phyloP scores from a whole-genome alignment of 352 stramenopile genomes.

The Phytophthora ohioensis region DNA sequence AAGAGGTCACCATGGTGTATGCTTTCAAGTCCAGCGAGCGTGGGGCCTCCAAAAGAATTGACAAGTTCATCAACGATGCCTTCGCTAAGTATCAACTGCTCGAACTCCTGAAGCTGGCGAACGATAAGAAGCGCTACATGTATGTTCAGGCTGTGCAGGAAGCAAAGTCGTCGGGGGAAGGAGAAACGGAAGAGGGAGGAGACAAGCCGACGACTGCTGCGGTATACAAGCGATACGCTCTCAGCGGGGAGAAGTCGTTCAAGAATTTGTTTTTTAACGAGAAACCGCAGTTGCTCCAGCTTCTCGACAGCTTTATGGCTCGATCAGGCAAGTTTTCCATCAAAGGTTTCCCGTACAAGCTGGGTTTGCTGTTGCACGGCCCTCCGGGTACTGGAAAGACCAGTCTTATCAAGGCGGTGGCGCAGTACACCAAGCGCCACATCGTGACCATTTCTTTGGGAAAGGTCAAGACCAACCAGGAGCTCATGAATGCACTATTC shows the following conservation, averaged over 20 bases:
- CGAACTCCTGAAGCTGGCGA: conserved; percentile 42
- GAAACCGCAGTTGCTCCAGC: conserved; percentile 70
- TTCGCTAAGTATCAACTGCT: conserved; percentile 50
- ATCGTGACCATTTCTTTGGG: conserved; percentile 79
- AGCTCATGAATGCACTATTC: conserved; percentile 86
- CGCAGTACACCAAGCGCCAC: conserved; percentile 80
- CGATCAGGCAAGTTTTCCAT: conserved; percentile 87
- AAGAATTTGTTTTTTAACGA: conserved; percentile 89
- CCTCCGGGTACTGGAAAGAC: conserved; percentile 92
- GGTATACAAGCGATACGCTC: conserved; percentile 76
- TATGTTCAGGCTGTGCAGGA: conserved; percentile 42
- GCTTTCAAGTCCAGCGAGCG: conserved; percentile 26
- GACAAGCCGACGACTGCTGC: conserved; percentile 13
- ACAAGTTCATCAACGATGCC: conserved; percentile 47
- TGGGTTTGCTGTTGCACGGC: conserved; percentile 87
- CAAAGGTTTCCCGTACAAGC: conserved; percentile 91
- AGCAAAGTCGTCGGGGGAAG: conserved; percentile 6
- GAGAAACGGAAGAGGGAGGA: conserved; percentile 3
- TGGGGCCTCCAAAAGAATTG: conserved; percentile 45
- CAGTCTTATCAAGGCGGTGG: conserved; percentile 90
- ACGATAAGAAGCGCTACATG: conserved; percentile 61
- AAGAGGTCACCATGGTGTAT: conserved; percentile 32
- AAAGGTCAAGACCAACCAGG: conserved; percentile 86
- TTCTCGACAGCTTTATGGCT: conserved; percentile 79
- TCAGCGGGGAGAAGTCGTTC: conserved; percentile 90